These are phyloP conservation scores for Calycina marina DNA, from an alignment of 2,329 filamentous ascomycete species.

Conservation along the genomic window DNA sequence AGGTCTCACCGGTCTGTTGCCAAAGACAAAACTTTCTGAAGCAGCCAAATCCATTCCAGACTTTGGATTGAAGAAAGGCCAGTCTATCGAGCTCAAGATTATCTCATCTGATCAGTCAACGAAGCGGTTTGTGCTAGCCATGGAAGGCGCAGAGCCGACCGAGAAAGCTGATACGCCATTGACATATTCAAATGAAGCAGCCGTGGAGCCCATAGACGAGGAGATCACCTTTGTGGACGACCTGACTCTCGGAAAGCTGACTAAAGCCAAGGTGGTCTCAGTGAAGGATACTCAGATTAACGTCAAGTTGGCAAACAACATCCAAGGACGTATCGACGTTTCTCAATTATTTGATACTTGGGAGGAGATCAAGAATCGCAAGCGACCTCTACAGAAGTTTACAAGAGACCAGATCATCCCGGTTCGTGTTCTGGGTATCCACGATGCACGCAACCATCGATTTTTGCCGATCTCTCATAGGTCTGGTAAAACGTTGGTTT, in stretches of 20 bases:
- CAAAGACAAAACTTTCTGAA: constrained; percentile 62
- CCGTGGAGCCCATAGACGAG: constrained; percentile 49
- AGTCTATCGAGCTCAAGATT: constrained; percentile 62
- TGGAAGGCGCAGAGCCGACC: constrained; percentile 34
- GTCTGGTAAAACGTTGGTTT: constrained; percentile 60
- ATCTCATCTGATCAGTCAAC: constrained; percentile 56
- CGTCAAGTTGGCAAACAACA: constrained; percentile 71
- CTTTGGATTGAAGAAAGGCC: constrained; percentile 66
- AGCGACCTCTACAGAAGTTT: constrained; percentile 65
- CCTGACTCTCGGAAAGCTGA: constrained; percentile 55
- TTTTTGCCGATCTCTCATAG: constrained; percentile 88
- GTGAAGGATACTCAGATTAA: constrained; percentile 89
- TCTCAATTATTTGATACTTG: constrained; percentile 82
- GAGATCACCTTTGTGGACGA: constrained; percentile 53
- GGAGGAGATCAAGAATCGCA: constrained; percentile 74
- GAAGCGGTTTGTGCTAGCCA: constrained; percentile 52
- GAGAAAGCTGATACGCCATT: constrained; percentile 13
- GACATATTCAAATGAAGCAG: constrained; percentile 25
- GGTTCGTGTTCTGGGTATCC: constrained; percentile 71
- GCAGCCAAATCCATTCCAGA: constrained; percentile 52
- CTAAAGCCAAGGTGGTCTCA: constrained; percentile 66
- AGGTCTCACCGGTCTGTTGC: constrained; percentile 62
- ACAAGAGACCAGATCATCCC: constrained; percentile 50
- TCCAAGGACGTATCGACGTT: constrained; percentile 85
- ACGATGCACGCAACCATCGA: constrained; percentile 78